Conservation (phyloP, 352 stramenopile genomes). For the Phytophthora tubulina region DNA sequence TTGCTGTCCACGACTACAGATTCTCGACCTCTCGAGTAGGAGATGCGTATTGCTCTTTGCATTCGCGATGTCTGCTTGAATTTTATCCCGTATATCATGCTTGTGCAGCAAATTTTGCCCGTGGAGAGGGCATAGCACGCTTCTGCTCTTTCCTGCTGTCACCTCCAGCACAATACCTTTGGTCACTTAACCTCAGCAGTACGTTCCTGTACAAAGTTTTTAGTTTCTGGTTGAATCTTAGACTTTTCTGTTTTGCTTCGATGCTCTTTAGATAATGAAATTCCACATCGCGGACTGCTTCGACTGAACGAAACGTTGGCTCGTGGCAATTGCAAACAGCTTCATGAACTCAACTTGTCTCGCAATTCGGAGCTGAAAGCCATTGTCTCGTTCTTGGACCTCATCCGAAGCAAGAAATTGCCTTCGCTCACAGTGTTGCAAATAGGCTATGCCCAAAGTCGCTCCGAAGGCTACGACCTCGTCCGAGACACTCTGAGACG, state of each 20-base stretch:
- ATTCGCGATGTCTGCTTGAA: background rate
- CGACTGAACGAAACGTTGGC: slow-evolving; percentile 54
- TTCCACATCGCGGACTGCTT: slow-evolving; percentile 49
- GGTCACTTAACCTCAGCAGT: slow-evolving; percentile 64
- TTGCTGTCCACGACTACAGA: slow-evolving; percentile 42
- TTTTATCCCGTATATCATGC: background rate
- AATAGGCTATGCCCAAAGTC: slow-evolving; percentile 58
- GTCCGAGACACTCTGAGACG: slow-evolving; percentile 45
- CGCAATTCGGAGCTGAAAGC: slow-evolving; percentile 52
- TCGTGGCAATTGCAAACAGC: slow-evolving; percentile 47
- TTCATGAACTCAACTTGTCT: slow-evolving; percentile 66
- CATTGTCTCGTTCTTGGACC: slow-evolving; percentile 61
- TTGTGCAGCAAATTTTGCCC: slow-evolving; percentile 52
- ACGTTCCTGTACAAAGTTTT: slow-evolving; percentile 15
- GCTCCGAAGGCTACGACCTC: slow-evolving; percentile 49
- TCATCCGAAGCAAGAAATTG: slow-evolving; percentile 55
- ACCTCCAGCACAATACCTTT: slow-evolving; percentile 36
- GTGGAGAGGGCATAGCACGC: slow-evolving; percentile 51
- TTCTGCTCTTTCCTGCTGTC: slow-evolving; percentile 57
- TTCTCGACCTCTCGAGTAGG: slow-evolving; percentile 54
- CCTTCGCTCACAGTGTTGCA: slow-evolving; percentile 66
- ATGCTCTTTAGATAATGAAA: slow-evolving; percentile 55
- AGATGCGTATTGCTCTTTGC: background rate
- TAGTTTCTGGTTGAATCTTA: background rate
- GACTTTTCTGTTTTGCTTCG: background rate